Conservation (phyloP, 805 yeast species). For the Saccharomycopsis sp. region DNA sequence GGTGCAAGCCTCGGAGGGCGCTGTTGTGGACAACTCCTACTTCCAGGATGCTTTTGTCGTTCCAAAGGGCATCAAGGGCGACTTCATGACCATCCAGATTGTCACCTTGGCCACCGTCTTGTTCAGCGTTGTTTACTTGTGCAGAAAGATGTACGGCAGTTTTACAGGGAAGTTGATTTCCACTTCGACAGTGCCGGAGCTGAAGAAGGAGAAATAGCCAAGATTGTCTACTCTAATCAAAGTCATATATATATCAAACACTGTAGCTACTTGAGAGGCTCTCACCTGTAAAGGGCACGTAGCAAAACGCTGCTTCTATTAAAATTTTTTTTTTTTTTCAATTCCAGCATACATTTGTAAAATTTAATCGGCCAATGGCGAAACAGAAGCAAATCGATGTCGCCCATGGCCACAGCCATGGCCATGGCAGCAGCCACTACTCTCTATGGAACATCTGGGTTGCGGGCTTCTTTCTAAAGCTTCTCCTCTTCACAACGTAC, state of each 20-base stretch:
- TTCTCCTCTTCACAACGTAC: constrained; percentile 67
- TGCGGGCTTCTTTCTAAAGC: constrained; percentile 49
- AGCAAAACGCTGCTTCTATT: too few species aligned
- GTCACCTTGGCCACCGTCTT: constrained; percentile 1
- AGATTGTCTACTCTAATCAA: too few species aligned
- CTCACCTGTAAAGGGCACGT: too few species aligned
- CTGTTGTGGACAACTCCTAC: not conserved
- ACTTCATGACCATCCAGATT: constrained; percentile 2
- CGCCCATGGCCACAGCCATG: too few species aligned
- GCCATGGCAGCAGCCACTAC: constrained; percentile 23
- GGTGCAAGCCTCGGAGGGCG: not conserved
- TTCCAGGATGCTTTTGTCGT: constrained; percentile 10
- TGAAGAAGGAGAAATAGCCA: too few species aligned
- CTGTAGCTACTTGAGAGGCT: too few species aligned
- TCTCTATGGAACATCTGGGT: constrained; percentile 62
- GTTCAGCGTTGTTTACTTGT: constrained; percentile 6
- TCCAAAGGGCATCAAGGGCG: constrained; percentile 8
- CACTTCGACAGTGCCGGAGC: too few species aligned
- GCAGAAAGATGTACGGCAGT: constrained; percentile 1
- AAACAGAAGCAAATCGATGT: too few species aligned
- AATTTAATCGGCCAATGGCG: too few species aligned
- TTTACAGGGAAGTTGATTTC: constrained; percentile 1
- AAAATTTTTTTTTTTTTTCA: not conserved
- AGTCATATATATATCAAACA: too few species aligned
- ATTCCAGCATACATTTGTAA: not conserved